Evolutionary conservation across 192 early-diverging fungal genomes (phyloP).

Genomic region (Funneliformis geosporum): DNA sequence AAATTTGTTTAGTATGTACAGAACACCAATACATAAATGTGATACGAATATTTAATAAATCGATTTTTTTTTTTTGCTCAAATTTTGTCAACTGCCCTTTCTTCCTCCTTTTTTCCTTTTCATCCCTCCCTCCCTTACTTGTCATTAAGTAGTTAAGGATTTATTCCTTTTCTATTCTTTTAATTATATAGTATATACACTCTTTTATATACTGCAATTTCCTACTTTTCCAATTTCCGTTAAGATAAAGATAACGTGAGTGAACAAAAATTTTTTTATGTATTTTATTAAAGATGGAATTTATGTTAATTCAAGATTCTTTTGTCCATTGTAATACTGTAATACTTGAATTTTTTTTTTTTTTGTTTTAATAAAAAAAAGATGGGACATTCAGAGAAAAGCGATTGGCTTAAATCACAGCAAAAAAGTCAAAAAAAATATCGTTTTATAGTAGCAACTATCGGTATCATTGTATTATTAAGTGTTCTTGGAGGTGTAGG

Average conservation of each 20-base stretch:
- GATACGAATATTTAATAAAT: no score
- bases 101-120: background rate
- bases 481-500: conserved; percentile 4
- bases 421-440: background rate
- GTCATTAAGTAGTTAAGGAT: background rate
- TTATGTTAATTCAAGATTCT: background rate
- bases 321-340: background rate
- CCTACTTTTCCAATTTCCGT: background rate
- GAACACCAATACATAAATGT: no score
- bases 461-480: background rate
- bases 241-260: no score
- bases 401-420: conserved; percentile 23
- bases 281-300: background rate
- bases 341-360: background rate
- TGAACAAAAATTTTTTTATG: no score
- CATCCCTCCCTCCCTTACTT: background rate
- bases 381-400: conserved; percentile 5
- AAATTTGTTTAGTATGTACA: no score
- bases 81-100: no score
- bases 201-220: background rate
- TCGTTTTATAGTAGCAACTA: background rate
- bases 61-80: no score
- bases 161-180: background rate
- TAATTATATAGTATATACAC: background rate
- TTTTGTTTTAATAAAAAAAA: background rate